Evolutionary conservation across 352 stramenopile species (phyloP).

Genomic region (Phytopythium boreale): DNA sequence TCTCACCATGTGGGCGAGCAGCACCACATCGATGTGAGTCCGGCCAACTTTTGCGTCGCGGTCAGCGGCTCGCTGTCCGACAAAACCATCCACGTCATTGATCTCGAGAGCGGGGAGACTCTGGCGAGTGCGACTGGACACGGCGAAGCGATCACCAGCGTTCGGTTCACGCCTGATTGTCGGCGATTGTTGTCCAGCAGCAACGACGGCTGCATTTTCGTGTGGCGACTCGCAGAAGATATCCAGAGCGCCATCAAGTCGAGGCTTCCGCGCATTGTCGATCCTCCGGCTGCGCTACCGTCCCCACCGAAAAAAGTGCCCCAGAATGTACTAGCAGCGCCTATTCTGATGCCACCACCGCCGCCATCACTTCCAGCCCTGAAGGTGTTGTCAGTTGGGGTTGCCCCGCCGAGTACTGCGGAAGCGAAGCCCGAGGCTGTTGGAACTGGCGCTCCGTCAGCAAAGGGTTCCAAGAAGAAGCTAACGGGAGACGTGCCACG

Average conservation of each 20-base stretch:
- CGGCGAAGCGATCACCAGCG: conserved; percentile 75
- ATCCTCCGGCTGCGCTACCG: conserved; percentile 24
- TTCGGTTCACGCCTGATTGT: conserved; percentile 88
- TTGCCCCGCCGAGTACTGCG: background rate
- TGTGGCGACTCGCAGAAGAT: conserved; percentile 81
- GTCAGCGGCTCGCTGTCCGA: conserved; percentile 80
- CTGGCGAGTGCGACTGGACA: conserved; percentile 79
- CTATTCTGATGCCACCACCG: conserved; percentile 26
- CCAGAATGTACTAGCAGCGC: background rate
- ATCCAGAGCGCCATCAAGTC: conserved; percentile 70
- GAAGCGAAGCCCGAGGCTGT: background rate
- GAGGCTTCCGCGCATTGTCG: conserved; percentile 34
- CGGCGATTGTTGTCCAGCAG: conserved; percentile 78
- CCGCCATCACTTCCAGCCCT: conserved; percentile 7
- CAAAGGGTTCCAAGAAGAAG: conserved; percentile 4
- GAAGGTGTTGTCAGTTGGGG: background rate
- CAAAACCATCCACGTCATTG: conserved; percentile 84
- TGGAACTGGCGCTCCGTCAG: background rate
- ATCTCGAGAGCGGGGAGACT: conserved; percentile 75
- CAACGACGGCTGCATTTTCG: conserved; percentile 86
- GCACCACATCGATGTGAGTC: conserved; percentile 63
- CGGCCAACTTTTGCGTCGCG: conserved; percentile 66
- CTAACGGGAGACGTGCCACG: background rate
- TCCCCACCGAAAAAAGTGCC: conserved; percentile 16
- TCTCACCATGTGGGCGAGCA: conserved; percentile 72